Conservation (phyloP, 1,284 basidiomycete genomes). For the Puccinia horiana region DNA sequence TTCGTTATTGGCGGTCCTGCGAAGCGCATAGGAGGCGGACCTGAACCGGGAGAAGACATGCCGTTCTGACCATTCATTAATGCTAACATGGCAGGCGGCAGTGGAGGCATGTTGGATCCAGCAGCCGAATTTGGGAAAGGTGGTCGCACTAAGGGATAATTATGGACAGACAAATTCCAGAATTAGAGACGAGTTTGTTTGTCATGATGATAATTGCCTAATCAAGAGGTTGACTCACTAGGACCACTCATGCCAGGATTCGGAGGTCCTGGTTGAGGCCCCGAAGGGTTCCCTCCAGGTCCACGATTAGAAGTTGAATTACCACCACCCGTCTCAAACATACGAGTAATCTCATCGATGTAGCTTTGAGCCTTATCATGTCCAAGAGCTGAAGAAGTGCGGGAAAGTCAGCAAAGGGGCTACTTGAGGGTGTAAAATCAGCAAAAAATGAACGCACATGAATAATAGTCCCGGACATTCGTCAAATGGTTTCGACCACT, state of each 20-base stretch:
- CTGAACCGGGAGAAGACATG: conserved; percentile 21
- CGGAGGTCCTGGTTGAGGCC: conserved; percentile 16
- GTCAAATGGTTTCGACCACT: conserved; percentile 92
- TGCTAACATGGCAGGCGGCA: conserved; percentile 48
- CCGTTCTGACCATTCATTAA: conserved; percentile 45
- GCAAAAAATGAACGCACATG: conserved; percentile 64
- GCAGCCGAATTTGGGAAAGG: neutral
- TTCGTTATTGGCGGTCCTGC: conserved; percentile 44
- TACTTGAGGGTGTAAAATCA: conserved; percentile 49
- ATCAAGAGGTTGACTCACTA: neutral
- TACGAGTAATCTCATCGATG: conserved; percentile 90
- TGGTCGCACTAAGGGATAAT: conserved; percentile 22
- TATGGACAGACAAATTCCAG: neutral
- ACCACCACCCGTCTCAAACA: conserved; percentile 69
- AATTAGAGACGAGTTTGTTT: neutral
- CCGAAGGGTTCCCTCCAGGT: conserved; percentile 1
- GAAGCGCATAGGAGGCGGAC: conserved; percentile 48
- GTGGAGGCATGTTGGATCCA: conserved; percentile 41
- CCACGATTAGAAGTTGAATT: conserved; percentile 46
- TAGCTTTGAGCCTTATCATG: conserved; percentile 94
- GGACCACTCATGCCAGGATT: conserved; percentile 36
- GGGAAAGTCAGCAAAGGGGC: neutral
- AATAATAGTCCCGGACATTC: conserved; percentile 96
- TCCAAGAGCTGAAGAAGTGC: conserved; percentile 71
- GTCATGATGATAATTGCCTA: neutral